These are phyloP conservation scores for Emericellopsis atlantica DNA, from an alignment of 2,329 filamentous ascomycete species.

Conservation along the genomic window DNA sequence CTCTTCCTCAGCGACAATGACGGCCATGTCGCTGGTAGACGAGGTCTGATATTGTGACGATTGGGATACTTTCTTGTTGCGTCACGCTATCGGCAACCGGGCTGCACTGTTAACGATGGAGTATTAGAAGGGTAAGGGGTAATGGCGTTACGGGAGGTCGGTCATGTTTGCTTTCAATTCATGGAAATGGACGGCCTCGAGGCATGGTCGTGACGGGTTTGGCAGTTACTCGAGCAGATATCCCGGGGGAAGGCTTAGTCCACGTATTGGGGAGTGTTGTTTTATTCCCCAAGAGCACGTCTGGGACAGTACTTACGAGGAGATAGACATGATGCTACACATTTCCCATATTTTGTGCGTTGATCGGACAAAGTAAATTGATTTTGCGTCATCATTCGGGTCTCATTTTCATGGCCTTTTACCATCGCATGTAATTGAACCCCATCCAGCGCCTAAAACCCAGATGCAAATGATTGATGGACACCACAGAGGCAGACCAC, in stretches of 20 bases:
- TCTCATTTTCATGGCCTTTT: conserved; percentile 23
- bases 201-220: too few species aligned
- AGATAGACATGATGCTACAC: not conserved
- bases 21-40: too few species aligned
- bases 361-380: not conserved
- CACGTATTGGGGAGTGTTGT: not conserved
- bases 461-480: conserved; percentile 29
- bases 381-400: conserved; percentile 6
- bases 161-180: conserved; percentile 5
- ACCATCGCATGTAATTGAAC: conserved; percentile 22
- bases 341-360: not conserved
- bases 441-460: conserved; percentile 20
- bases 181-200: too few species aligned
- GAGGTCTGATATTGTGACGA: too few species aligned
- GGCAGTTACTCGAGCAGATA: too few species aligned
- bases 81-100: too few species aligned
- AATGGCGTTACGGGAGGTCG: not conserved
- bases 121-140: not conserved
- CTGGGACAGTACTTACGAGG: not conserved
- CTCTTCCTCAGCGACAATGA: too few species aligned
- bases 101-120: too few species aligned
- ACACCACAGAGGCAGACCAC: conserved; percentile 23
- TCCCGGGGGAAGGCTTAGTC: not conserved
- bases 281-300: too few species aligned
- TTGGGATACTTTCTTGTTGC: too few species aligned